Conservation (phyloP, 176 grass and related monocot genomes). For the Leersia perrieri region DNA sequence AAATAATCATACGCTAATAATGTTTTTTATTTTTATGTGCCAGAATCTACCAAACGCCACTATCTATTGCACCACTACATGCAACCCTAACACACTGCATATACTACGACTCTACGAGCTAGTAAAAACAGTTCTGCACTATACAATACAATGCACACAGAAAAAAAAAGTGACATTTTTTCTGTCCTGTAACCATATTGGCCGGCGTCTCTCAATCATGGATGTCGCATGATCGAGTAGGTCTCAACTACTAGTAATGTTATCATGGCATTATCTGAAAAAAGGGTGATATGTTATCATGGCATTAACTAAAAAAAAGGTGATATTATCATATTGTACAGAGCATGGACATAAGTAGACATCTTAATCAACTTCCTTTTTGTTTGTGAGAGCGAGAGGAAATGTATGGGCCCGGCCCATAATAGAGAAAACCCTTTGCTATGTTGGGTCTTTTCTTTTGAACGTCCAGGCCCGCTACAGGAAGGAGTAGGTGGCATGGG, state of each 20-base stretch:
- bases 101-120: not conserved
- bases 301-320: too few relatives aligned
- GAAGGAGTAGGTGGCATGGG: too few relatives aligned
- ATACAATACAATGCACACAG: not conserved
- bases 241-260: not conserved
- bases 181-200: not conserved
- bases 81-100: not conserved
- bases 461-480: too few relatives aligned
- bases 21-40: too few relatives aligned
- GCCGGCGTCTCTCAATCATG: not conserved
- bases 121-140: slow-evolving; percentile 2
- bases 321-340: not conserved
- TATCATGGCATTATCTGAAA: not conserved
- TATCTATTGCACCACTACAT: too few relatives aligned
- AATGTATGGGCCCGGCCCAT: not conserved
- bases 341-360: not conserved
- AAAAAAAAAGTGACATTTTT: too few relatives aligned
- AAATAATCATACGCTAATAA: too few relatives aligned
- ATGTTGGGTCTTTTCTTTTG: not conserved
- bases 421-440: not conserved
- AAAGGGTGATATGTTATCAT: not conserved
- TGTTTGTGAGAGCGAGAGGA: too few relatives aligned
- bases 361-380: not conserved
- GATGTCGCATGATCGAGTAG: not conserved
- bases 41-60: too few relatives aligned